Evolutionary conservation across 2,329 filamentous ascomycete species (phyloP).

Genomic region (Pseudofabraea citricarpa): DNA sequence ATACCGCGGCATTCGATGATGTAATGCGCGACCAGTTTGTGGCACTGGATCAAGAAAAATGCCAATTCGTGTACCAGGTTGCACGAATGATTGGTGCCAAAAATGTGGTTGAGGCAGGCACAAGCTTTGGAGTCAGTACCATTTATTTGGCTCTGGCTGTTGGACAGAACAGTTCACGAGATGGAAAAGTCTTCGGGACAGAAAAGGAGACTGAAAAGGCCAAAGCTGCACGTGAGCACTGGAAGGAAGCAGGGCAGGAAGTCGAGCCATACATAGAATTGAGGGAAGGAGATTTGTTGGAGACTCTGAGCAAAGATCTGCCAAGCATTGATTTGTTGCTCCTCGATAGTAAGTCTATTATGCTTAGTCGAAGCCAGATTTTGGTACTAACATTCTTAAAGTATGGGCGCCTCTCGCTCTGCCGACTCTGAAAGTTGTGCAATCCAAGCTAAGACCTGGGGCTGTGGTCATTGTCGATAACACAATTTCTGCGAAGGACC

Average conservation of each 20-base stretch:
- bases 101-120: conserved; percentile 54
- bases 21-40: conserved; percentile 53
- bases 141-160: conserved; percentile 58
- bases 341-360: conserved; percentile 51
- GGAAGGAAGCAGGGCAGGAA: conserved; percentile 41
- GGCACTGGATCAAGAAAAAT: conserved; percentile 54
- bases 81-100: conserved; percentile 41
- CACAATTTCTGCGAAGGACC: conserved; percentile 29
- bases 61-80: conserved; percentile 50
- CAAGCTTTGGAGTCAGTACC: conserved; percentile 56
- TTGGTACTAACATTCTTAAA: conserved; percentile 20
- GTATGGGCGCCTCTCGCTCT: conserved; percentile 52
- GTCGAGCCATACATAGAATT: conserved; percentile 48
- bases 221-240: conserved; percentile 44
- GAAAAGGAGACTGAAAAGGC: conserved; percentile 55
- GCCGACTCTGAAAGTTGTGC: conserved; percentile 43
- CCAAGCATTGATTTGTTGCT: conserved; percentile 49
- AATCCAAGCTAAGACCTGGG: conserved; percentile 39
- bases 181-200: conserved; percentile 50
- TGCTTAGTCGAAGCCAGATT: not conserved
- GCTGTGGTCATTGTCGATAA: conserved; percentile 48
- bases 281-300: conserved; percentile 49
- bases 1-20: conserved; percentile 26
- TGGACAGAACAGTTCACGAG: conserved; percentile 36
- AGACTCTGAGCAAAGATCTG: conserved; percentile 48